These are phyloP conservation scores for Penicillium brasilianum DNA, from an alignment of 2,329 filamentous ascomycete species.

Conservation along the genomic window DNA sequence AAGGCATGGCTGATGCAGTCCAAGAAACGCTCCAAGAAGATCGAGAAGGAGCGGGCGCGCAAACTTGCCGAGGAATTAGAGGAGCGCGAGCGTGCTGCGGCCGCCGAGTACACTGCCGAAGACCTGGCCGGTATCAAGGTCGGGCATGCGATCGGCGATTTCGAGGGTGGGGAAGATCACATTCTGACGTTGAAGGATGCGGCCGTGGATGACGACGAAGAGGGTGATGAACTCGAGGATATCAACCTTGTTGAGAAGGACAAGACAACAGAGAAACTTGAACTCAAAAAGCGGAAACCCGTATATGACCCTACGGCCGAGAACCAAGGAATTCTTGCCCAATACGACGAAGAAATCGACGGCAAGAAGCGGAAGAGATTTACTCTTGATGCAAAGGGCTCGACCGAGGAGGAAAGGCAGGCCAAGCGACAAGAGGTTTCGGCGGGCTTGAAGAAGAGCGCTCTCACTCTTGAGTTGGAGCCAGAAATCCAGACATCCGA, in stretches of 20 bases:
- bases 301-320: constrained; percentile 83
- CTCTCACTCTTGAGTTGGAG: constrained; percentile 76
- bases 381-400: constrained; percentile 79
- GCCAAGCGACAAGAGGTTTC: constrained; percentile 59
- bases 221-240: constrained; percentile 79
- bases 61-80: constrained; percentile 76
- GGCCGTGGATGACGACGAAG: constrained; percentile 81
- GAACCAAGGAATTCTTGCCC: constrained; percentile 73
- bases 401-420: constrained; percentile 67
- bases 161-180: constrained; percentile 81
- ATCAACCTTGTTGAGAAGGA: constrained; percentile 49
- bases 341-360: constrained; percentile 94
- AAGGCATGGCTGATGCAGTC: constrained; percentile 85
- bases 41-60: constrained; percentile 73
- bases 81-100: constrained; percentile 72
- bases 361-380: constrained; percentile 90
- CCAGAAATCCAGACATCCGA: constrained; percentile 75
- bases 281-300: constrained; percentile 87
- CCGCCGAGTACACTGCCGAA: constrained; percentile 78
- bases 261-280: constrained; percentile 67
- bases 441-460: constrained; percentile 68
- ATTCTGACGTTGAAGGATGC: constrained; percentile 94
- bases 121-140: constrained; percentile 92
- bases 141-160: constrained; percentile 80
- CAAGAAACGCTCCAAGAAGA: constrained; percentile 93